A percentile compares a stretch with the other conserved stretches of the same genome.
Conservation (phyloP, 257 asterid species). For the Fraxinus anomala region DNA sequence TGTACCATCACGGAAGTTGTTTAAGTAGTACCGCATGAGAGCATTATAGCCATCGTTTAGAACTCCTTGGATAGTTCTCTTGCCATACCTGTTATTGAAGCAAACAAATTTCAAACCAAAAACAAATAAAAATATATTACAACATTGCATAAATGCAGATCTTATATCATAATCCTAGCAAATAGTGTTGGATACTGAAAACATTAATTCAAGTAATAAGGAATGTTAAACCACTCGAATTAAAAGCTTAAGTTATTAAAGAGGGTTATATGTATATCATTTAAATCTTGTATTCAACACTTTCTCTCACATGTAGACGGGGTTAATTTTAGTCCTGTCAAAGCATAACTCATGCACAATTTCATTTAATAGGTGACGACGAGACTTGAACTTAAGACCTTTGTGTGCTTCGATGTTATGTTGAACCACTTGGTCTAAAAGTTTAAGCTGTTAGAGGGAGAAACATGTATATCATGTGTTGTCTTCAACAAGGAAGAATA, state of each 20-base stretch:
- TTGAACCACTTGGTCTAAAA: not conserved
- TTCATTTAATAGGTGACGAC: not conserved
- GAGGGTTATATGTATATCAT: too few relatives aligned
- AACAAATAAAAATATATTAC: not conserved
- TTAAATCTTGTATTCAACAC: too few relatives aligned
- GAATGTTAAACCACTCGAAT: not conserved
- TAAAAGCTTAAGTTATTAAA: not conserved
- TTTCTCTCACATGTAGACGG: not conserved
- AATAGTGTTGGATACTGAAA: not conserved
- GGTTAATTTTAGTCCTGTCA: not conserved
- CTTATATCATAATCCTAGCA: not conserved
- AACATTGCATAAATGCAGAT: not conserved
- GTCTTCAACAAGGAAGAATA: not conserved
- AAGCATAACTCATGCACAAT: not conserved
- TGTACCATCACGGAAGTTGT: slow-evolving; percentile 89
- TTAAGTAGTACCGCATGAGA: slow-evolving; percentile 81
- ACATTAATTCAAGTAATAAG: too few relatives aligned
- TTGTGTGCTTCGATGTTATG: not conserved
- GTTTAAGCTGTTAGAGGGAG: not conserved
- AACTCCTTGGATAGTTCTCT: slow-evolving; percentile 74
- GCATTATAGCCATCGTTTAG: slow-evolving; percentile 70
- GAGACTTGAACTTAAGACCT: too few relatives aligned
- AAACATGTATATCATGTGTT: not conserved
- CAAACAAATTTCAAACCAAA: slow-evolving; percentile 23
- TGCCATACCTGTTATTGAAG: slow-evolving; percentile 57